These are phyloP conservation scores for Macrocybe gigantea DNA, from an alignment of 768 basidiomycete genomes.

Conservation along the genomic window DNA sequence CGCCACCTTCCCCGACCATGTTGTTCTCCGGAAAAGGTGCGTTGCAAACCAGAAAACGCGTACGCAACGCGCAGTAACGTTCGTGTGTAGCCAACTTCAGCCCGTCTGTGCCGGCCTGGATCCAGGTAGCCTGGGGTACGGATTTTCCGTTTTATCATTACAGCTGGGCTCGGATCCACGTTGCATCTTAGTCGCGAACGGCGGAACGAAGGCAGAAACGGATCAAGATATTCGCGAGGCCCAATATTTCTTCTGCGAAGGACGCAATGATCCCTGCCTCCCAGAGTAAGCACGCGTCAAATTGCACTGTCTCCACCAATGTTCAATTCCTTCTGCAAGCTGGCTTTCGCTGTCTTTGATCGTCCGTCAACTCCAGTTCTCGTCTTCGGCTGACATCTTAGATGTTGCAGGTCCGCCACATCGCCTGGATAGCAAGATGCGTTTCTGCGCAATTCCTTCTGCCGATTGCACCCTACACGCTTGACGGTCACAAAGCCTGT, in stretches of 20 bases:
- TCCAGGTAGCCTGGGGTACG: slow-evolving; percentile 29
- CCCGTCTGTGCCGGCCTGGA: slow-evolving; percentile 21
- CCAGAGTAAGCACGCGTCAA: slow-evolving; percentile 19
- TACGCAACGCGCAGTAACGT: not conserved
- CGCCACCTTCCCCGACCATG: not conserved
- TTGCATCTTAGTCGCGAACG: slow-evolving; percentile 21
- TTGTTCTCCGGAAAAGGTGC: slow-evolving; percentile 16
- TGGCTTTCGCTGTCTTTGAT: too few species aligned
- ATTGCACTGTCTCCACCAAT: not conserved
- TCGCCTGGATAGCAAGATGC: slow-evolving; percentile 29
- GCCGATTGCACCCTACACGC: slow-evolving; percentile 30
- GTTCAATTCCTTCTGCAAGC: not conserved
- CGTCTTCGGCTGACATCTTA: not conserved
- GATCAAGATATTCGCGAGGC: slow-evolving; percentile 26
- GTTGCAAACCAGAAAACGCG: not conserved
- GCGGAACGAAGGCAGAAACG: slow-evolving; percentile 28
- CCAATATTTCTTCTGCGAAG: slow-evolving; percentile 31
- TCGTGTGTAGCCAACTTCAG: slow-evolving; percentile 30
- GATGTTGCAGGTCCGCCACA: slow-evolving; percentile 27
- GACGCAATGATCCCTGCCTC: slow-evolving; percentile 29
- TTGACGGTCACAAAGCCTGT: slow-evolving; percentile 21
- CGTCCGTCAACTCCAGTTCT: not conserved
- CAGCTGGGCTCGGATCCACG: not conserved
- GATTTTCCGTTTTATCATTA: not conserved
- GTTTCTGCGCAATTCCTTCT: slow-evolving; percentile 25